A percentile compares a stretch with the other conserved stretches of the same genome.
Evolutionary conservation across 2,329 filamentous ascomycete genomes (phyloP).

Genomic region (Beauveria rudraprayagi): DNA sequence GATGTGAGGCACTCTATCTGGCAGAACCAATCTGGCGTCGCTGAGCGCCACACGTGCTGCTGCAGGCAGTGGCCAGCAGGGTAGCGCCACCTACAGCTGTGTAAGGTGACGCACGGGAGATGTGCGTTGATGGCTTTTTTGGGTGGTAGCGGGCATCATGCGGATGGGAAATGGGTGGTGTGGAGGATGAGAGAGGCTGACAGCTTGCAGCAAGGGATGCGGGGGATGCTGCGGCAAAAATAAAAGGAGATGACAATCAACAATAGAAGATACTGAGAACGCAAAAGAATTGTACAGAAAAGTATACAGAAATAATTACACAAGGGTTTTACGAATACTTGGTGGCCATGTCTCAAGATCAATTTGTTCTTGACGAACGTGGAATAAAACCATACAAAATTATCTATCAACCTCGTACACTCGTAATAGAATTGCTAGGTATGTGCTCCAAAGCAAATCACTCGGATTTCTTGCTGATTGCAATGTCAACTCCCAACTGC

Average conservation of each 20-base stretch:
- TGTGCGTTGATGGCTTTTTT: background rate
- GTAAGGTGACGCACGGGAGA: background rate
- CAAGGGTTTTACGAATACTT: too few relatives aligned
- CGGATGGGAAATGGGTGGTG: slow-evolving; percentile 3
- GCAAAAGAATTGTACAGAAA: too few relatives aligned
- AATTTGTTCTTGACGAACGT: too few relatives aligned
- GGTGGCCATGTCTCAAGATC: too few relatives aligned
- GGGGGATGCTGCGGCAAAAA: background rate
- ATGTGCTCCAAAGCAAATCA: background rate
- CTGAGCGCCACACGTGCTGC: slow-evolving; percentile 6
- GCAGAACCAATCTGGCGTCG: slow-evolving; percentile 10
- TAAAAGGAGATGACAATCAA: too few relatives aligned
- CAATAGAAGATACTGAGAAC: background rate
- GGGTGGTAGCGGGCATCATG: slow-evolving; percentile 1
- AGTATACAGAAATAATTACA: too few relatives aligned
- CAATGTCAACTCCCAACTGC: background rate
- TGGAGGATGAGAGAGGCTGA: background rate
- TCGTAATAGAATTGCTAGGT: background rate
- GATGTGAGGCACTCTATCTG: slow-evolving; percentile 5
- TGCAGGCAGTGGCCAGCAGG: background rate
- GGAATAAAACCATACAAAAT: too few relatives aligned
- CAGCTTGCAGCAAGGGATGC: background rate
- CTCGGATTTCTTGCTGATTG: background rate
- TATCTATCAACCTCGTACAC: too few relatives aligned
- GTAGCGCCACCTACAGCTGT: background rate